Percentiles rank a stretch among this genome's conserved stretches.
Evolutionary conservation across 148 eudicot genomes (phyloP).

Genomic region (Vaccinium macrocarpon): DNA sequence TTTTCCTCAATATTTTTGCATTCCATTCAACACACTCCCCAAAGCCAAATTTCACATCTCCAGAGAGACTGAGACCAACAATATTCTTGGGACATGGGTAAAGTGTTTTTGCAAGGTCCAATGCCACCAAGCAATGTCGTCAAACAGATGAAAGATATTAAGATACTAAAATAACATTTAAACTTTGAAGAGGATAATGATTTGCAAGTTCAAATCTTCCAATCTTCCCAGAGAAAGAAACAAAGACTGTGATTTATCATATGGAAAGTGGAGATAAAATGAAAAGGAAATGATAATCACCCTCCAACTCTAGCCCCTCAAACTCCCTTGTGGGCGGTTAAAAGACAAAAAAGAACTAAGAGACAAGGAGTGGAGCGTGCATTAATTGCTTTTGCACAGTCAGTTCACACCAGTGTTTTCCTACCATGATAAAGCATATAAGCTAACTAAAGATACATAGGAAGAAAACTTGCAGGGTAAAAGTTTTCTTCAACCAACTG

Average conservation of each 20-base stretch:
- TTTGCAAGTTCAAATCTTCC: neutral
- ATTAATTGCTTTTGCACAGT: neutral
- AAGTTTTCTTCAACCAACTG: neutral
- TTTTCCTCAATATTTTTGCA: neutral
- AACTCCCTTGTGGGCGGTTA: neutral
- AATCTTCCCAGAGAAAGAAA: neutral
- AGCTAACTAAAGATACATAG: neutral
- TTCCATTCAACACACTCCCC: neutral
- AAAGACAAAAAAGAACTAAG: neutral
- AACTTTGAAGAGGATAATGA: neutral
- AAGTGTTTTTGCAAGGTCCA: neutral
- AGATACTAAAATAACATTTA: neutral
- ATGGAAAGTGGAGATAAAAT: neutral
- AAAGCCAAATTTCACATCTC: neutral
- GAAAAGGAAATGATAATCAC: neutral
- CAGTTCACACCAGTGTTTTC: neutral
- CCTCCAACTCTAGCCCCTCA: neutral
- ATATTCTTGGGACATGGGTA: neutral
- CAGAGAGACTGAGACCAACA: neutral
- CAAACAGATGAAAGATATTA: neutral
- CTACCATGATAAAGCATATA: neutral
- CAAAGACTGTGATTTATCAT: neutral
- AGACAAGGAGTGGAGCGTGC: neutral
- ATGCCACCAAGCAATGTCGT: neutral
- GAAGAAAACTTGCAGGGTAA: neutral